phyloP scores from a whole-genome alignment of 306 rosid species.

The Ziziphus jujuba region DNA sequence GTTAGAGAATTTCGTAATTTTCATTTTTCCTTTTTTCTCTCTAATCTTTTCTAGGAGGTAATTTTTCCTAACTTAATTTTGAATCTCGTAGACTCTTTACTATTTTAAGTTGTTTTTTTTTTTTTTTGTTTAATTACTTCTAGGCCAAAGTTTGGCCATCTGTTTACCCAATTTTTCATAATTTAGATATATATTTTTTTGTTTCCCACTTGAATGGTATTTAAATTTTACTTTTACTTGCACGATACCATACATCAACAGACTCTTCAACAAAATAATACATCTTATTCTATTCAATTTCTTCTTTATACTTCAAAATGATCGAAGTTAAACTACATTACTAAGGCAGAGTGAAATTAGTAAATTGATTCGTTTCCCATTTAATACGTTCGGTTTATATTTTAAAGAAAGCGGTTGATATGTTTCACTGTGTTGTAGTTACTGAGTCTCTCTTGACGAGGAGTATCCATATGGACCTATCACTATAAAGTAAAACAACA shows the following conservation, averaged over 20 bases:
- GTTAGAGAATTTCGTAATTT: neutral
- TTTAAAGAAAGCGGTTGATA: too few species aligned
- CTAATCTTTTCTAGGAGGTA: neutral
- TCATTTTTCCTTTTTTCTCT: neutral
- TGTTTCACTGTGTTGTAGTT: too few species aligned
- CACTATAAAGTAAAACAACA: too few species aligned
- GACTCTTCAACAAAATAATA: too few species aligned
- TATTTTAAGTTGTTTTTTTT: neutral
- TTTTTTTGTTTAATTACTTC: neutral
- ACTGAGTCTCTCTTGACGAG: too few species aligned
- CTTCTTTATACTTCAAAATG: too few species aligned
- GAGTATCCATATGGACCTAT: too few species aligned
- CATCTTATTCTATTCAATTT: too few species aligned
- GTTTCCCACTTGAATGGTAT: neutral
- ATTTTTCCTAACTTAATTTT: slow-evolving; percentile 19
- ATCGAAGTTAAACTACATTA: too few species aligned
- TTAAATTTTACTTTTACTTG: neutral
- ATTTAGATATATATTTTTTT: neutral
- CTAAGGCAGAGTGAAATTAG: too few species aligned
- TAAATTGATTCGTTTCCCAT: too few species aligned
- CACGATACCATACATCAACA: neutral
- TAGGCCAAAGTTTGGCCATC: slow-evolving; percentile 1
- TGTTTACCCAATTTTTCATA: slow-evolving; percentile 16
- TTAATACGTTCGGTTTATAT: too few species aligned
- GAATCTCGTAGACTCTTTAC: slow-evolving; percentile 9